Evolutionary conservation across 805 yeast genomes (phyloP).

Genomic region (Sugiyamaella valdiviana): DNA sequence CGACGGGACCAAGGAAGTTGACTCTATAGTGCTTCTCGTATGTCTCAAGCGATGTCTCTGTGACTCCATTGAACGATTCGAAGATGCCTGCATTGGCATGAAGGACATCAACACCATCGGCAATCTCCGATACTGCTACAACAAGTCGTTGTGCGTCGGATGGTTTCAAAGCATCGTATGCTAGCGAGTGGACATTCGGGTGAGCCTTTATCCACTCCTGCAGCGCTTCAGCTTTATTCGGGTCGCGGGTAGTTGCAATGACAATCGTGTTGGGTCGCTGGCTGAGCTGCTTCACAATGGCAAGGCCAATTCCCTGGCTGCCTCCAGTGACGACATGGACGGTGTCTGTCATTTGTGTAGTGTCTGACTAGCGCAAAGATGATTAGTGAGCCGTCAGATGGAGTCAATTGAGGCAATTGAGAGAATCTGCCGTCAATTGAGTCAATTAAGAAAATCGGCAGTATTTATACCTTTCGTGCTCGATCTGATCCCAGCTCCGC

Average conservation of each 20-base stretch:
- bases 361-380: no score
- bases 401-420: no score
- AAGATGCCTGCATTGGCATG: slow-evolving; percentile 3
- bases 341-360: slow-evolving; percentile 7
- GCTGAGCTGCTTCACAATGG: slow-evolving; percentile 4
- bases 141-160: background rate
- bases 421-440: no score
- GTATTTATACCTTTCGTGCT: no score
- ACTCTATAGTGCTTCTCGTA: background rate
- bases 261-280: background rate
- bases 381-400: no score
- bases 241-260: slow-evolving; percentile 3
- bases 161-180: background rate
- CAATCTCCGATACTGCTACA: background rate
- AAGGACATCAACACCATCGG: background rate
- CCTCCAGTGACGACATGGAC: slow-evolving; percentile 8
- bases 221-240: background rate
- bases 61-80: background rate
- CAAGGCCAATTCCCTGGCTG: slow-evolving; percentile 5
- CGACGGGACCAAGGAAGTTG: background rate
- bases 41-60: background rate
- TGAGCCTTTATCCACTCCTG: background rate
- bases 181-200: slow-evolving; percentile 3
- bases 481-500: no score
- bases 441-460: no score